A percentile compares a stretch with the other conserved stretches of the same genome.
Evolutionary conservation across 148 eudicot genomes (phyloP).

Genomic region (Vaccinium darrowii): DNA sequence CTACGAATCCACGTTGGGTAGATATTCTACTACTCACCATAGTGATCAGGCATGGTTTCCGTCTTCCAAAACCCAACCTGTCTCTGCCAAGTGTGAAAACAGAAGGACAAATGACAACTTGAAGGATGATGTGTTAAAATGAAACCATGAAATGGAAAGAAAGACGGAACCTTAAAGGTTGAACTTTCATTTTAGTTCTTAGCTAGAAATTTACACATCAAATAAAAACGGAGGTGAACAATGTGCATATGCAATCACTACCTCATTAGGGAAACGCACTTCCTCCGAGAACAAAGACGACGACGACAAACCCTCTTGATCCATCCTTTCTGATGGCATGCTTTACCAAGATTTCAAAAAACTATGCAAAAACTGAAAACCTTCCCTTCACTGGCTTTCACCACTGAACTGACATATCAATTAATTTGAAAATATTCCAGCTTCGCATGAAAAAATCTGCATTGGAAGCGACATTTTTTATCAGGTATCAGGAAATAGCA

Average conservation of each 20-base stretch:
- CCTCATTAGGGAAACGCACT: slow-evolving; percentile 46
- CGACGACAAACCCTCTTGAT: slow-evolving; percentile 39
- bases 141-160: neutral
- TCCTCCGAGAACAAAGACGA: slow-evolving; percentile 46
- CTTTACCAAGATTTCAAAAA: neutral
- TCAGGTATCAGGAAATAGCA: neutral
- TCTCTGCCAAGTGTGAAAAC: slow-evolving; percentile 42
- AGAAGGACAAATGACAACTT: neutral
- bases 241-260: slow-evolving; percentile 17
- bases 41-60: slow-evolving; percentile 35
- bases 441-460: slow-evolving; percentile 18
- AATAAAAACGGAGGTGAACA: neutral
- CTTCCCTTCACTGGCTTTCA: slow-evolving; percentile 16
- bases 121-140: neutral
- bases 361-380: neutral
- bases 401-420: slow-evolving; percentile 13
- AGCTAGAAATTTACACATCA: neutral
- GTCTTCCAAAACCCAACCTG: slow-evolving; percentile 52
- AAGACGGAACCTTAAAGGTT: neutral
- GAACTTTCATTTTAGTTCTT: neutral
- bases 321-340: slow-evolving; percentile 56
- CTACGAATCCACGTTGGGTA: neutral
- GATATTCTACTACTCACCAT: slow-evolving; percentile 35
- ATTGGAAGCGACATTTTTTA: slow-evolving; percentile 6
- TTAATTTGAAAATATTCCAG: slow-evolving; percentile 18